phyloP scores from a whole-genome alignment of 2,329 filamentous ascomycete species.

The Hypoxylon sp. region DNA sequence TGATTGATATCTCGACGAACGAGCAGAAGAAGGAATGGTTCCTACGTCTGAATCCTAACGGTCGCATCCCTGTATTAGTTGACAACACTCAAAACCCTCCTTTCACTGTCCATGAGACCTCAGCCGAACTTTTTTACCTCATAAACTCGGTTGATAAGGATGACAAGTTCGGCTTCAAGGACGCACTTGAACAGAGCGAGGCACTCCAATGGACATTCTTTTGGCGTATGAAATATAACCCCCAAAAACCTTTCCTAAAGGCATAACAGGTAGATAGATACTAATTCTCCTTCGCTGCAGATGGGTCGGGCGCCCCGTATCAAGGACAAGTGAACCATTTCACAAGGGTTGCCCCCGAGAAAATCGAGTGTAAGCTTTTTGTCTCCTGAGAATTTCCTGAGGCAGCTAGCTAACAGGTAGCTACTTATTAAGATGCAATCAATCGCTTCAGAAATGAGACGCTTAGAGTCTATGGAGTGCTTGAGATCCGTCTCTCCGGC shows the following conservation, averaged over 20 bases:
- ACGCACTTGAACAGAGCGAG: slow-evolving; percentile 65
- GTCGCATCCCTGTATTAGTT: slow-evolving; percentile 65
- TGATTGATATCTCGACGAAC: slow-evolving; percentile 67
- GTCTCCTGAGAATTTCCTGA: too few species aligned
- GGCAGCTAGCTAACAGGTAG: slow-evolving; percentile 1
- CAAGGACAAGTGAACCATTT: slow-evolving; percentile 63
- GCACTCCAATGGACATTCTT: slow-evolving; percentile 69
- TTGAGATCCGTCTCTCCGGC: slow-evolving; percentile 56
- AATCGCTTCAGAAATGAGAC: slow-evolving; percentile 67
- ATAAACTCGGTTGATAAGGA: slow-evolving; percentile 64
- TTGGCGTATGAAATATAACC: slow-evolving; percentile 56
- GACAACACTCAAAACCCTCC: slow-evolving; percentile 65
- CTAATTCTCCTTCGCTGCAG: background rate
- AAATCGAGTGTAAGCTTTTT: slow-evolving; percentile 57
- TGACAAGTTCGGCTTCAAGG: slow-evolving; percentile 66
- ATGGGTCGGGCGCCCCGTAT: slow-evolving; percentile 61
- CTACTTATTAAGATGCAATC: slow-evolving; percentile 58
- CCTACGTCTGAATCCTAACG: slow-evolving; percentile 63
- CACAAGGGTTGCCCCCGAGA: slow-evolving; percentile 59
- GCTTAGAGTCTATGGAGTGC: slow-evolving; percentile 67
- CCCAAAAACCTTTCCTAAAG: too few species aligned
- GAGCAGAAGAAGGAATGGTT: slow-evolving; percentile 71
- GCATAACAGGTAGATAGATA: background rate
- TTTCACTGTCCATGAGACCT: slow-evolving; percentile 68
- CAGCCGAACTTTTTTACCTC: slow-evolving; percentile 68